Evolutionary conservation across 2,329 filamentous ascomycete genomes (phyloP).

Genomic region (Amphichorda felina): DNA sequence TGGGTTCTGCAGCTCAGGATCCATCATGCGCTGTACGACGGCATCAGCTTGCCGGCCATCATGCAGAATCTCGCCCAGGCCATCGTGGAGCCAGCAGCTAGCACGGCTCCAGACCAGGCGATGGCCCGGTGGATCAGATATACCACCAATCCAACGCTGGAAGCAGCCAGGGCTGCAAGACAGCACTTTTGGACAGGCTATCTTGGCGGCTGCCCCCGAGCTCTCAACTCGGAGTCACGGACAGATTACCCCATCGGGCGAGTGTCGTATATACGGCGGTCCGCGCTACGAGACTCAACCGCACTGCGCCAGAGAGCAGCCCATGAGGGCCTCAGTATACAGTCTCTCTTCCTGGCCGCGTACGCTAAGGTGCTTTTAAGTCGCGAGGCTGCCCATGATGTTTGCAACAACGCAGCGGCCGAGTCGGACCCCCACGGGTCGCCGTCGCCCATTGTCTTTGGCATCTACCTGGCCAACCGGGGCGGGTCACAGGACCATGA

Average conservation of each 20-base stretch:
- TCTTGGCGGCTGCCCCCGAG: slow-evolving; percentile 10
- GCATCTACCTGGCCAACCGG: slow-evolving; percentile 76
- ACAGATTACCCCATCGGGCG: slow-evolving; percentile 7
- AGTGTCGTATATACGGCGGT: slow-evolving; percentile 28
- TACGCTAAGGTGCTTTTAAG: slow-evolving; percentile 39
- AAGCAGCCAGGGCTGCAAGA: slow-evolving; percentile 7
- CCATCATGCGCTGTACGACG: slow-evolving; percentile 85
- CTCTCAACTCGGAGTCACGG: neutral
- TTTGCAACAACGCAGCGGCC: neutral
- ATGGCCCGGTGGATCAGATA: slow-evolving; percentile 15
- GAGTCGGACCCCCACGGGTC: slow-evolving; percentile 15
- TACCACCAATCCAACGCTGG: slow-evolving; percentile 5
- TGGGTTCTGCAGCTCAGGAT: slow-evolving; percentile 44
- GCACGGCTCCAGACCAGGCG: neutral
- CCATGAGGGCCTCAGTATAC: slow-evolving; percentile 49
- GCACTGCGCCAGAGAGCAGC: slow-evolving; percentile 22
- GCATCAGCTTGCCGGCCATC: slow-evolving; percentile 59
- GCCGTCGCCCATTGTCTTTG: slow-evolving; percentile 42
- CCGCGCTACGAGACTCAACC: slow-evolving; percentile 27
- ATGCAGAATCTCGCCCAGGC: slow-evolving; percentile 27
- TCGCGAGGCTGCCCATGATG: slow-evolving; percentile 2
- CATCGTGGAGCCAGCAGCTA: neutral
- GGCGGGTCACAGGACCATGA: slow-evolving; percentile 28
- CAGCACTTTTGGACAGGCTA: slow-evolving; percentile 30
- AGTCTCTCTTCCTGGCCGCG: slow-evolving; percentile 64